Percentiles rank a stretch among this genome's conserved stretches.
These are phyloP conservation scores for Kluyveromyces marxianus DNA, from an alignment of 1,139 yeast genomes.

Conservation along the genomic window DNA sequence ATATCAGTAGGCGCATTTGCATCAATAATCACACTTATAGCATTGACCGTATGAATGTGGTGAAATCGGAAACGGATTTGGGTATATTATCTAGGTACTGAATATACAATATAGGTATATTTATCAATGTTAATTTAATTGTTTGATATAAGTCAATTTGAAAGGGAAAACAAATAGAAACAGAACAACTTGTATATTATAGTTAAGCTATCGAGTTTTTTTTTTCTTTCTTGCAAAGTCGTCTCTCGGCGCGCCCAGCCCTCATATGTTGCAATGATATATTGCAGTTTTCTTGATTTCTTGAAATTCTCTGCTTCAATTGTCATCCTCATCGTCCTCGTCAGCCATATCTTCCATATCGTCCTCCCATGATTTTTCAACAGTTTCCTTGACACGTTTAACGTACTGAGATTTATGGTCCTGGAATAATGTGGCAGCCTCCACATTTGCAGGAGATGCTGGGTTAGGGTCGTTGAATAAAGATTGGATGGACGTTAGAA, in stretches of 20 bases:
- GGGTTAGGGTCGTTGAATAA: slow-evolving; percentile 93
- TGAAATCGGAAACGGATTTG: neutral
- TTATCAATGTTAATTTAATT: no score
- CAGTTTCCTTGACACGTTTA: slow-evolving; percentile 88
- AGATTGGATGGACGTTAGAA: slow-evolving; percentile 76
- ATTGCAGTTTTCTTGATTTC: no score
- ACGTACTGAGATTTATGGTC: slow-evolving; percentile 92
- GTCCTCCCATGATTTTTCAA: slow-evolving; percentile 85
- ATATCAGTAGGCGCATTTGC: slow-evolving; percentile 9
- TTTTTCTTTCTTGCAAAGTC: no score
- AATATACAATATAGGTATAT: no score
- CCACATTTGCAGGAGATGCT: slow-evolving; percentile 95
- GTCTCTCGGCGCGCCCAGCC: no score
- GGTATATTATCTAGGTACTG: neutral
- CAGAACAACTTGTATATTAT: no score
- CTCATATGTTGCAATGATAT: no score
- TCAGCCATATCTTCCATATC: slow-evolving; percentile 64
- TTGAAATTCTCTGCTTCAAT: no score
- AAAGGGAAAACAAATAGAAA: no score
- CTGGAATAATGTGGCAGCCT: slow-evolving; percentile 91
- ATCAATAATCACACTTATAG: slow-evolving; percentile 5
- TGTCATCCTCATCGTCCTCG: slow-evolving; percentile 46
- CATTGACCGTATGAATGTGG: slow-evolving; percentile 2
- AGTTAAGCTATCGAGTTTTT: no score
- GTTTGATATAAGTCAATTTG: no score